Base-by-base conservation (phyloP, 768 basidiomycete species). In the Roridomyces roridus region DNA sequence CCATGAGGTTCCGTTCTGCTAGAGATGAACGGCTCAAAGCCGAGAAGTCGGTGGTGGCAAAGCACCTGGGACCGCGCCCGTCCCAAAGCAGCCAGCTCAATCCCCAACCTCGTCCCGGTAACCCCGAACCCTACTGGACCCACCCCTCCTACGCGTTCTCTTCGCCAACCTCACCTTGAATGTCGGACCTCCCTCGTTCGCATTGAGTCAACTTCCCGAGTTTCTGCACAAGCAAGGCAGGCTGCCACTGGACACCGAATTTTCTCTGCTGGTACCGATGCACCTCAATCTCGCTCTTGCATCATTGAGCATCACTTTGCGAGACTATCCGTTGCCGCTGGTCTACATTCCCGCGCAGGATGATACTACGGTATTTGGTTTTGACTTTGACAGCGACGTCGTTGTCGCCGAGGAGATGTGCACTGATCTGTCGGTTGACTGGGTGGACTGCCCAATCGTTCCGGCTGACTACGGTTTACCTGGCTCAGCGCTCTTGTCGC, bases 321-420 rank as follows among this genome's bases (percentile, higher is more conserved):
- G 96, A 28, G 94, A 96, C 73, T 96, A 96, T 72, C 93, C 95
- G 3, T 72, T 97, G 28, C 94, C 95, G 1, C 70, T 98, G 47
- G 72, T 94, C n/a, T 79, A 87, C 65, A 81, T 96, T 40, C 89
- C 90, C 29, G 67, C 82, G 15, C 73, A 75, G 54, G 60, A 73
- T 2, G 72, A 77, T 24, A 59, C 69, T 18, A 72, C 64, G 6
- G 64, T 71, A 18, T 69, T 81, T 11, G 80, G 83, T 0, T 85
- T 88, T 72, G 78, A 81, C 21, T 88, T 92, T 67, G 84, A 87
- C 57, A 84, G 88, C 12, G 88, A 94, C 65, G 71, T 97, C 44
- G 89, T 96, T 52, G 79, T 96, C 42, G 93, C 86, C 0, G 95
- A 98, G 73, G 94, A 97, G 72, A 84, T 92, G 76, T 89, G 90